phyloP scores from a whole-genome alignment of 176 grass and related monocot species.

The Carex parvula region DNA sequence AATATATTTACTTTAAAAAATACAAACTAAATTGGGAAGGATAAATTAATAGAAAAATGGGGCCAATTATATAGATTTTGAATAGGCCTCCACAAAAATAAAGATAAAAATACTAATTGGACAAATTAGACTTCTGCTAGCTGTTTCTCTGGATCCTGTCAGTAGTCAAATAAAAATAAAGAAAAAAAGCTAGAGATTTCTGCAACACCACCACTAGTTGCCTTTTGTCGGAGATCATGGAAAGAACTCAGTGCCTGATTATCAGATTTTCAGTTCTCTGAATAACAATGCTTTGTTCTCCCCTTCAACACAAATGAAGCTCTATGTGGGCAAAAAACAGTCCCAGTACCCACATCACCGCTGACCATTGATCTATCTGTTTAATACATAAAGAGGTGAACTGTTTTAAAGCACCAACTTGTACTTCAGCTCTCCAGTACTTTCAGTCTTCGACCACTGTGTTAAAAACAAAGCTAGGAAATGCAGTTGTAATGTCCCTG shows the following conservation, averaged over 20 bases:
- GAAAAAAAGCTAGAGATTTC: background rate
- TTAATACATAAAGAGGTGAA: background rate
- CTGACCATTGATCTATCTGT: background rate
- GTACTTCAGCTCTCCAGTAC: background rate
- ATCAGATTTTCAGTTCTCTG: background rate
- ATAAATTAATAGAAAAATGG: background rate
- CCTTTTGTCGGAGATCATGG: background rate
- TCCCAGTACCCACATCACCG: background rate
- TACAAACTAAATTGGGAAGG: background rate
- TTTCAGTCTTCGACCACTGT: slow-evolving; percentile 64
- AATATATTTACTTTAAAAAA: background rate
- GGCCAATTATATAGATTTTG: background rate
- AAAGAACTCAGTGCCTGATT: background rate
- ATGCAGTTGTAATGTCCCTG: slow-evolving; percentile 82
- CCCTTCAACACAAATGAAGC: background rate
- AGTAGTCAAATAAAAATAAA: background rate
- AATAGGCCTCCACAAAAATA: background rate
- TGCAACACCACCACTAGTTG: background rate
- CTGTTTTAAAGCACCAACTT: background rate
- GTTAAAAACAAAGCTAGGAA: slow-evolving; percentile 87
- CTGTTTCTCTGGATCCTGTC: background rate
- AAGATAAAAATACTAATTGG: background rate
- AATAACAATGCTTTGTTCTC: background rate
- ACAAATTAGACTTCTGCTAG: background rate
- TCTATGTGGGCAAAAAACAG: background rate